These are phyloP conservation scores for Colletotrichum lupini DNA, from an alignment of 2,329 filamentous ascomycete species.

Conservation along the genomic window DNA sequence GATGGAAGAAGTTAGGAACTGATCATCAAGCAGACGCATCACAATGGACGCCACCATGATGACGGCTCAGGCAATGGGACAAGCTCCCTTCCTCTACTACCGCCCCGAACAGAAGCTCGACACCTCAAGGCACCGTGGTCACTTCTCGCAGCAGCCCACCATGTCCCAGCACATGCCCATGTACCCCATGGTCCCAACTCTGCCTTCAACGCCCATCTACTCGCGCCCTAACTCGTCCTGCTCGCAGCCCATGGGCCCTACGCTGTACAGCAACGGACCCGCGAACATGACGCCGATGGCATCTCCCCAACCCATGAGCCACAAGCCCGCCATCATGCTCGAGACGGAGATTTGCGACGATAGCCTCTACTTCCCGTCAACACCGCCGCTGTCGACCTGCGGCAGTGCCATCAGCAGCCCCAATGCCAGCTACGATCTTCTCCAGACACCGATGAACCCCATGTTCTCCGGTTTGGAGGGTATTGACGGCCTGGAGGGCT, in stretches of 20 bases:
- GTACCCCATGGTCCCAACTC: slow-evolving; percentile 66
- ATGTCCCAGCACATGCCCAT: slow-evolving; percentile 61
- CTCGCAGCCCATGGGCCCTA: slow-evolving; percentile 67
- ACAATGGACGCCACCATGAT: slow-evolving; percentile 75
- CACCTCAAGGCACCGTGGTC: slow-evolving; percentile 74
- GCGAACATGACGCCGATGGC: slow-evolving; percentile 78
- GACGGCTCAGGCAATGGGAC: slow-evolving; percentile 69
- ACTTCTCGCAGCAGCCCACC: slow-evolving; percentile 68
- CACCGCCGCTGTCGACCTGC: slow-evolving; percentile 86
- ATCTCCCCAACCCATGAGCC: slow-evolving; percentile 76
- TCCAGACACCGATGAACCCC: slow-evolving; percentile 86
- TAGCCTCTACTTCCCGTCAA: slow-evolving; percentile 82
- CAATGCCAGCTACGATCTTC: slow-evolving; percentile 74
- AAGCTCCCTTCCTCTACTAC: slow-evolving; percentile 89
- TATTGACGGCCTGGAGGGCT: slow-evolving; percentile 61
- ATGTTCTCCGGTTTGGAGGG: slow-evolving; percentile 79
- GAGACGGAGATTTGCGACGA: slow-evolving; percentile 78
- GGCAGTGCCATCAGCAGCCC: slow-evolving; percentile 90
- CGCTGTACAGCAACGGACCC: slow-evolving; percentile 68
- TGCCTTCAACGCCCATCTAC: slow-evolving; percentile 73
- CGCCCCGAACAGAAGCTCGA: slow-evolving; percentile 80
- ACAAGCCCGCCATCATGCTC: slow-evolving; percentile 80
- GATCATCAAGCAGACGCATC: slow-evolving; percentile 41
- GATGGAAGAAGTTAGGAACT: slow-evolving; percentile 31
- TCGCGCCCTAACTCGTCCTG: slow-evolving; percentile 73